Percentiles rank a stretch among this genome's conserved stretches.
Evolutionary conservation across 2,329 filamentous ascomycete species (phyloP).

Genomic region (Cercospora citrullina): DNA sequence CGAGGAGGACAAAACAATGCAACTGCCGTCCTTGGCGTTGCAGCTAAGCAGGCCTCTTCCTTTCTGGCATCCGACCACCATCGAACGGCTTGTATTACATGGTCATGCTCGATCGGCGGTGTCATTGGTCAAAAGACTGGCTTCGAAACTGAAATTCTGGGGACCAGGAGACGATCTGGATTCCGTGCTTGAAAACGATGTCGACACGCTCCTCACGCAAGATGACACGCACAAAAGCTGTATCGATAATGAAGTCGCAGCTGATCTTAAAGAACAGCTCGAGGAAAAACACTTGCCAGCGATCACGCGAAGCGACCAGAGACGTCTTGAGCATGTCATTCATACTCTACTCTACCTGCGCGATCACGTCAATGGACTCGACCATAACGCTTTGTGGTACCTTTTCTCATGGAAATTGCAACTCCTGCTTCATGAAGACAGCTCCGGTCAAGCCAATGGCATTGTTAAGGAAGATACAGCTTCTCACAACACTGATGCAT

Average conservation of each 20-base stretch:
- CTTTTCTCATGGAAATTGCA: constrained; percentile 38
- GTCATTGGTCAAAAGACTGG: constrained; percentile 68
- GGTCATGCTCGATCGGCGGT: constrained; percentile 75
- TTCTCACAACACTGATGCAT: neutral
- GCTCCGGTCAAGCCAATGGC: constrained; percentile 8
- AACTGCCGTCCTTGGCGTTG: constrained; percentile 21
- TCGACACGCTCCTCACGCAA: constrained; percentile 11
- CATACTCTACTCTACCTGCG: constrained; percentile 31
- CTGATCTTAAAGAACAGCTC: constrained; percentile 34
- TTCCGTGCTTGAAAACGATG: constrained; percentile 61
- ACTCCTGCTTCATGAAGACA: constrained; percentile 19
- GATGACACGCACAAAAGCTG: constrained; percentile 40
- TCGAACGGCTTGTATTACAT: constrained; percentile 80
- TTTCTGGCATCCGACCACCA: constrained; percentile 86
- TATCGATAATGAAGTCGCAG: constrained; percentile 26
- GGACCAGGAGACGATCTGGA: constrained; percentile 79
- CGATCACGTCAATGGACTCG: constrained; percentile 32
- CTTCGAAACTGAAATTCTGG: constrained; percentile 78
- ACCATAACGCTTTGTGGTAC: constrained; percentile 34
- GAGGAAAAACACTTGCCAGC: constrained; percentile 53
- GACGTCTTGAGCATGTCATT: constrained; percentile 30
- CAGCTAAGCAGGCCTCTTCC: constrained; percentile 80
- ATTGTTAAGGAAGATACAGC: constrained; percentile 33
- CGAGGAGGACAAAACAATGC: neutral
- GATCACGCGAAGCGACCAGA: constrained; percentile 31